Evolutionary conservation across 768 basidiomycete species (phyloP).

Genomic region (Lepiota brunneoincarnata): DNA sequence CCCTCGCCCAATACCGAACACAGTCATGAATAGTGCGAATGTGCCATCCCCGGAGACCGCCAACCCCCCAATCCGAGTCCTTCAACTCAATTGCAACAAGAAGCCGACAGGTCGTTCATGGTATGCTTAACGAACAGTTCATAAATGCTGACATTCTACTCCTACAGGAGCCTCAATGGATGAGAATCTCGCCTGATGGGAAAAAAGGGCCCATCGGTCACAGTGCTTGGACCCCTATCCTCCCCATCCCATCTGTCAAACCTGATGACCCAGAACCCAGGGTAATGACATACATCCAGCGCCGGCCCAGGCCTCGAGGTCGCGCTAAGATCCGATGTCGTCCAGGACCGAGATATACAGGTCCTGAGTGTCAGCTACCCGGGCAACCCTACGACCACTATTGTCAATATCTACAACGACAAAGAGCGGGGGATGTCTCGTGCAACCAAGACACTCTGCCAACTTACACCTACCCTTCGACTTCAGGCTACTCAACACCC

Average conservation of each 20-base stretch:
- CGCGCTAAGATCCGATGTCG: conserved; percentile 21
- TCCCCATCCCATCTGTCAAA: conserved; percentile 1
- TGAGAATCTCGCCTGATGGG: conserved; percentile 14
- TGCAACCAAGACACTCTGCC: conserved; percentile 14
- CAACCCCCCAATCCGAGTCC: not conserved
- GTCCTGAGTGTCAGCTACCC: conserved; percentile 20
- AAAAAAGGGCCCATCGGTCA: conserved; percentile 11
- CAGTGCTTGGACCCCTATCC: conserved; percentile 16
- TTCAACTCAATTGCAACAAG: conserved; percentile 18
- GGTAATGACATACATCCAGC: conserved; percentile 18
- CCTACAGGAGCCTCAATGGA: conserved; percentile 24
- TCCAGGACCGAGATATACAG: conserved; percentile 21
- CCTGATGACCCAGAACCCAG: conserved; percentile 8
- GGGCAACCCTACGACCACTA: conserved; percentile 13
- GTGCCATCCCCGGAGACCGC: not conserved
- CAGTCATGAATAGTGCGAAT: conserved; percentile 10
- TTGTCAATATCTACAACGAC: conserved; percentile 26
- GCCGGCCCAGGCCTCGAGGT: conserved; percentile 17
- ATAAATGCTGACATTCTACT: conserved; percentile 21
- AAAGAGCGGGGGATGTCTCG: not conserved
- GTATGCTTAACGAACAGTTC: conserved; percentile 16
- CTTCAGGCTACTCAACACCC: conserved; percentile 16
- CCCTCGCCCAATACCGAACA: not conserved
- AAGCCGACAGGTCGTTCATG: conserved; percentile 11
- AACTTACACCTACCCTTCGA: no score